Base-by-base conservation (phyloP, 257 asterid species). In the Gynochthodes officinalis region DNA sequence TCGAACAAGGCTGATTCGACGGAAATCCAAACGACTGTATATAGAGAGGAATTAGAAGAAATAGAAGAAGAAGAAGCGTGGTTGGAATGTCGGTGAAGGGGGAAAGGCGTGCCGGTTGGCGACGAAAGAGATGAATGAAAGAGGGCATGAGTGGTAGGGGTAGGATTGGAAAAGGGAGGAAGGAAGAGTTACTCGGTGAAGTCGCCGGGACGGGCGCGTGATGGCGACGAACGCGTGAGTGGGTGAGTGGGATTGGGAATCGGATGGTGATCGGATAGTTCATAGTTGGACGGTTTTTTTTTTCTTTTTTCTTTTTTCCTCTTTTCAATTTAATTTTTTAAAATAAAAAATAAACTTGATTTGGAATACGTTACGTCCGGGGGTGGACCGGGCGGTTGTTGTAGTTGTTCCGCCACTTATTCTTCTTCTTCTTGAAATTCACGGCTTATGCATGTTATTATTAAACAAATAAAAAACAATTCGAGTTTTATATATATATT, bases 201-300 rank as follows among this genome's bases (percentile, higher is more conserved):
- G 77, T 77, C 81, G 77, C 81, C 81, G 81, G 81, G 77, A 40
- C 74, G 74, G 81, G 81, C 80, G 80, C 80, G 80, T 76, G 80
- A 3, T 16, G 7, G 21, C 66, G 75, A 76, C 80, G 80, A 62
- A 50, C 71, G 75, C 75, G 65, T 54, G 74, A 53, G 76, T 64
- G 68, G 63, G 69, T 60, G 61, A 43, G 69, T 69, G 43, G 73
- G 69, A 67, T 40, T 52, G 58, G 65, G 63, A 27, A 32, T 60
- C 57, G 75, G 71, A 40, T 50, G 75, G 76, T 64, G 76, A 70
- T 70, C 80, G 76, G 80, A 70, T 69, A 68, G 62, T 76, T 63
- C 80, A 76, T 76, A 25, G 75, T 76, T 70, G 75, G 75, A 76
- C 79, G 75, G 79, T 70, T 61, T 76, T 73, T 73, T 53, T n/a